A percentile compares a stretch with the other conserved stretches of the same genome.
Conservation (phyloP, 768 basidiomycete species). For the Amanita pallidorosea region DNA sequence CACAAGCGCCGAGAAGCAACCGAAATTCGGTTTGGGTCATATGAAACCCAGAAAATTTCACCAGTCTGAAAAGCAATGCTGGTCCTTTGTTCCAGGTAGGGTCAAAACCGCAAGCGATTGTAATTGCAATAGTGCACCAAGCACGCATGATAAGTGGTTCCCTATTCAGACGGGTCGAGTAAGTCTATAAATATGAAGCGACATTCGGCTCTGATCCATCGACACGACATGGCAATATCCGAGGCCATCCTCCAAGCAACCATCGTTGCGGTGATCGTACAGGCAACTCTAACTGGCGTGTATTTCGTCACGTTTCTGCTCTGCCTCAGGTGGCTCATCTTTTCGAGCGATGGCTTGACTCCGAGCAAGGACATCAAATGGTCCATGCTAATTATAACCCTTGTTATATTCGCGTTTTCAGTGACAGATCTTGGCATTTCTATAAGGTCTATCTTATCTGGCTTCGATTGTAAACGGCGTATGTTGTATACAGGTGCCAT, state of each 20-base stretch:
- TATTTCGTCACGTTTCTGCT: conserved; percentile 2
- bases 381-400: neutral
- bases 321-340: neutral
- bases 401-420: neutral
- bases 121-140: too few species aligned
- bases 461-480: neutral
- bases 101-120: too few species aligned
- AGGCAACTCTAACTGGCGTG: neutral
- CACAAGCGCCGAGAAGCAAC: too few species aligned
- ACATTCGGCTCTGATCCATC: neutral
- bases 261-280: neutral
- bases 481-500: neutral
- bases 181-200: neutral
- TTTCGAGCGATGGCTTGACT: neutral
- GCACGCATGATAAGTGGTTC: too few species aligned
- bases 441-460: neutral
- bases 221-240: neutral
- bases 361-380: neutral
- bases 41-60: too few species aligned
- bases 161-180: too few species aligned
- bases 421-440: neutral
- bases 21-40: too few species aligned
- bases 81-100: too few species aligned
- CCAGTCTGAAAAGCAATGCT: too few species aligned
- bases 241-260: neutral